Evolutionary conservation across 352 stramenopile genomes (phyloP).

Genomic region (Globisporangium viniferum): DNA sequence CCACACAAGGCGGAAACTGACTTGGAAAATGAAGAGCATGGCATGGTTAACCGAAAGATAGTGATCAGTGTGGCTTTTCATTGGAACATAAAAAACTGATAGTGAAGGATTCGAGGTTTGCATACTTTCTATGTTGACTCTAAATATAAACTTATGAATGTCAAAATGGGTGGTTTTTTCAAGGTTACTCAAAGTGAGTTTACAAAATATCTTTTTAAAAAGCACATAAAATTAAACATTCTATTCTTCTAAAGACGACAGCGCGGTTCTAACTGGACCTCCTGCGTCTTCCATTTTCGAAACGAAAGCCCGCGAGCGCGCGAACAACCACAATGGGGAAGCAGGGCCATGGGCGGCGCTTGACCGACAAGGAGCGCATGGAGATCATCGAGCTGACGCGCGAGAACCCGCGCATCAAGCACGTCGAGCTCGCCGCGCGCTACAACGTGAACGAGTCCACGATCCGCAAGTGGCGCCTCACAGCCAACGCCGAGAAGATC

Average conservation of each 20-base stretch:
- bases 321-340: slow-evolving; percentile 23
- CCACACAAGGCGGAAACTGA: too few relatives aligned
- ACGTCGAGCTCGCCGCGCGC: slow-evolving; percentile 44
- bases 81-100: too few relatives aligned
- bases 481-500: slow-evolving; percentile 36
- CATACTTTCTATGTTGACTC: too few relatives aligned
- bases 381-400: slow-evolving; percentile 58
- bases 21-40: too few relatives aligned
- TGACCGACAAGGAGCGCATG: slow-evolving; percentile 63
- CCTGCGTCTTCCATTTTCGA: background rate
- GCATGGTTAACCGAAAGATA: too few relatives aligned
- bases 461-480: slow-evolving; percentile 52
- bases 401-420: slow-evolving; percentile 38
- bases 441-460: slow-evolving; percentile 58
- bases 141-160: too few relatives aligned
- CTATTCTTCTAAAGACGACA: background rate
- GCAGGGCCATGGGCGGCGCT: slow-evolving; percentile 38
- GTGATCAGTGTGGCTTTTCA: too few relatives aligned
- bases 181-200: too few relatives aligned
- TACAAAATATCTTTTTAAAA: too few relatives aligned
- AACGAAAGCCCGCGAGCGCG: background rate
- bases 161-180: too few relatives aligned
- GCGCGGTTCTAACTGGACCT: background rate
- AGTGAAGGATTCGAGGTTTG: too few relatives aligned
- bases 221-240: background rate